These are phyloP conservation scores for Gracilaria domingensis DNA, from an alignment of 23 red algal genomes.

Conservation along the genomic window DNA sequence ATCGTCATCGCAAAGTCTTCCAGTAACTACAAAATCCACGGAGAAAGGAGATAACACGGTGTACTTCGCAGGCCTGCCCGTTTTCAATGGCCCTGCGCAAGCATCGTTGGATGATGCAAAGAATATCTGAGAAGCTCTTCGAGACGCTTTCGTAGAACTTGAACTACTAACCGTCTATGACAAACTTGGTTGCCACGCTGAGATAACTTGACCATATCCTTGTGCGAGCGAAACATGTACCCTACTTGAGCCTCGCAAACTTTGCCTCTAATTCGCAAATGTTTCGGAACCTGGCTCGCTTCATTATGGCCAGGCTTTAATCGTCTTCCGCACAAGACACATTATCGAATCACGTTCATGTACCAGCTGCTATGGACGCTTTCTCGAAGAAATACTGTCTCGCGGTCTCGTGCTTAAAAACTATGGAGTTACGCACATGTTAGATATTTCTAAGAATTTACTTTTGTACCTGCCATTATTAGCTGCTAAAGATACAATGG, in stretches of 20 bases:
- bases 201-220: constrained; percentile 14
- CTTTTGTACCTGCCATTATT: background rate
- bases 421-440: background rate
- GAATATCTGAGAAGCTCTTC: constrained; percentile 36
- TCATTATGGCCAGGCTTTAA: background rate
- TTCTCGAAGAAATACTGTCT: background rate
- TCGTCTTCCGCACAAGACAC: background rate
- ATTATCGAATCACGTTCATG: background rate
- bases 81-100: constrained; percentile 53
- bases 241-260: background rate
- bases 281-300: background rate
- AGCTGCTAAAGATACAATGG: constrained; percentile 11
- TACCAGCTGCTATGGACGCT: no score
- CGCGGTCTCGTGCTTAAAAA: background rate
- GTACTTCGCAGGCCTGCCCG: constrained; percentile 60
- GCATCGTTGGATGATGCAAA: constrained; percentile 65
- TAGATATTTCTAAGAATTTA: constrained; percentile 29
- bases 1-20: constrained; percentile 25
- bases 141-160: background rate
- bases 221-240: background rate
- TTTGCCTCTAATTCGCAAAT: background rate
- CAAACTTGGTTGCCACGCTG: constrained; percentile 3
- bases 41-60: constrained; percentile 40
- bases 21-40: constrained; percentile 4
- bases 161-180: constrained; percentile 18